Percentiles rank a stretch among this genome's conserved stretches.
These are phyloP conservation scores for Verbascum thapsus DNA, from an alignment of 257 asterid genomes.

Conservation along the genomic window DNA sequence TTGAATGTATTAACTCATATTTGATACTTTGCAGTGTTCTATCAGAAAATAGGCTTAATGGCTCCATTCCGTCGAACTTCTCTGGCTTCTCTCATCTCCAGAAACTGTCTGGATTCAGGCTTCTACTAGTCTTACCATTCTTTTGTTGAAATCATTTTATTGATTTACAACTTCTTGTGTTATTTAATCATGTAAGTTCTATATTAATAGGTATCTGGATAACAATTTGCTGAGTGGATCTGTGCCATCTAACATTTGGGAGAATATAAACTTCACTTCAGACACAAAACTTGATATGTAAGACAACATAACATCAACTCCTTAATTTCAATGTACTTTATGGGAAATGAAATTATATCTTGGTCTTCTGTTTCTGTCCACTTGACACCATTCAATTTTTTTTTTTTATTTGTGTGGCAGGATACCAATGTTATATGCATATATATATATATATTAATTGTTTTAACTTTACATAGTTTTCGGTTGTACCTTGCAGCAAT, in stretches of 20 bases:
- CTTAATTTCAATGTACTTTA: constrained; percentile 1
- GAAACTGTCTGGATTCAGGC: constrained; percentile 51
- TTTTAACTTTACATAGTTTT: constrained; percentile 8
- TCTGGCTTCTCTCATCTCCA: constrained; percentile 51
- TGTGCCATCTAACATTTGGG: constrained; percentile 59
- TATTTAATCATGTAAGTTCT: constrained; percentile 18
- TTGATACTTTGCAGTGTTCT: constrained; percentile 40
- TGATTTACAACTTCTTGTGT: constrained; percentile 1
- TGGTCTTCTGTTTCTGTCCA: too few species aligned
- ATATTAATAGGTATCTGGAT: constrained; percentile 41
- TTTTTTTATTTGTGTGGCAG: too few species aligned
- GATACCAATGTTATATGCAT: too few species aligned
- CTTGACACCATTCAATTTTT: too few species aligned
- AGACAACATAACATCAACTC: too few species aligned
- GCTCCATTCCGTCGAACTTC: constrained; percentile 55
- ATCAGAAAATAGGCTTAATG: constrained; percentile 50
- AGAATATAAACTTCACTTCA: constrained; percentile 40
- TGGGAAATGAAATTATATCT: neutral
- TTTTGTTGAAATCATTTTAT: constrained; percentile 8
- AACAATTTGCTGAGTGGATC: constrained; percentile 51
- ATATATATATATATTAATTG: too few species aligned
- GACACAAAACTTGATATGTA: constrained; percentile 50
- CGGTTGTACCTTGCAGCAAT: constrained; percentile 64
- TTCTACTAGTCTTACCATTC: too few species aligned
- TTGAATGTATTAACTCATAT: too few species aligned